Evolutionary conservation across 2,329 filamentous ascomycete species (phyloP).

Genomic region (Didymella lethalis): DNA sequence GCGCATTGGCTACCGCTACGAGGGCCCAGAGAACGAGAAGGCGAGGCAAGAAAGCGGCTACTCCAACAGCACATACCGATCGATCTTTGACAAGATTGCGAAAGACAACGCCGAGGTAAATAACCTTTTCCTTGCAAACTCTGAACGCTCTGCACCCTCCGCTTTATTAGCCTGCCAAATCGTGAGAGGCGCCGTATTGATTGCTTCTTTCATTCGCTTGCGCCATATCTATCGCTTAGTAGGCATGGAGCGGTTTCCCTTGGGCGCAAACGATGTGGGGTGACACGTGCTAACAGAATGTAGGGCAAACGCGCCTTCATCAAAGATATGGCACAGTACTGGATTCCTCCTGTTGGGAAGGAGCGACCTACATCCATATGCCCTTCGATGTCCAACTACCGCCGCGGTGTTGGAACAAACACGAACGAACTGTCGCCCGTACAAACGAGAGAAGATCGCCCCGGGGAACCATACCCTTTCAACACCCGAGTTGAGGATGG

Average conservation of each 20-base stretch:
- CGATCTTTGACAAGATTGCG: conserved; percentile 79
- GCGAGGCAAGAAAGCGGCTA: conserved; percentile 68
- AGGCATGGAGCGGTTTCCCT: background rate
- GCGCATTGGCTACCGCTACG: conserved; percentile 80
- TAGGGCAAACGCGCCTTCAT: conserved; percentile 94
- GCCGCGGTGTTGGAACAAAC: conserved; percentile 67
- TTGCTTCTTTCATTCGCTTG: conserved; percentile 3
- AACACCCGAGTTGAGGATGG: conserved; percentile 66
- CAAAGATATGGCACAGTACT: conserved; percentile 96
- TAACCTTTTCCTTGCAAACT: conserved; percentile 4
- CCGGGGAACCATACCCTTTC: conserved; percentile 64
- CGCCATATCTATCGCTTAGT: conserved; percentile 2
- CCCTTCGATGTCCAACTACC: conserved; percentile 72
- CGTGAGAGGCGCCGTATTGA: background rate
- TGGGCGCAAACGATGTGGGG: background rate
- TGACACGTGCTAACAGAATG: conserved; percentile 28
- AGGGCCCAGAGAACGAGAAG: conserved; percentile 68
- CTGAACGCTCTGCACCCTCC: conserved; percentile 17
- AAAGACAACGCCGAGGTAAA: conserved; percentile 76
- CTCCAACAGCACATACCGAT: conserved; percentile 73
- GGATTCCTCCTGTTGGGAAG: conserved; percentile 77
- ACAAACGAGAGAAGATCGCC: conserved; percentile 35
- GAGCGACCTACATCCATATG: conserved; percentile 68
- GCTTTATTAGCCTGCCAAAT: background rate
- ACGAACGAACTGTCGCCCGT: conserved; percentile 46